A percentile compares a stretch with the other conserved stretches of the same genome.
These are phyloP conservation scores for Candida vartiovaarae DNA, from an alignment of 805 yeast genomes.

Conservation along the genomic window DNA sequence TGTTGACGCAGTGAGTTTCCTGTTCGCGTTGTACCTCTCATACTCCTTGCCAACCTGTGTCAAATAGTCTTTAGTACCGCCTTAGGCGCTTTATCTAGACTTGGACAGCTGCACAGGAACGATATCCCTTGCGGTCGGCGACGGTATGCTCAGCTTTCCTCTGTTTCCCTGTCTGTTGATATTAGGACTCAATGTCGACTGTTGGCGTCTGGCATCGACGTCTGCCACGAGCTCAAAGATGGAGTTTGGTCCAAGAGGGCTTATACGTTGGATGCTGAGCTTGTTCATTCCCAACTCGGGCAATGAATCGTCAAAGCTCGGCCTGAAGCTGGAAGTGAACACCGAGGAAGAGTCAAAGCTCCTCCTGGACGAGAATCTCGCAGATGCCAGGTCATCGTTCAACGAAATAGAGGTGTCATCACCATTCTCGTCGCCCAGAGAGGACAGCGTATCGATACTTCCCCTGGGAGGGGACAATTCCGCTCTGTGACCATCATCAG, in stretches of 20 bases:
- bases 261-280: slow-evolving; percentile 31
- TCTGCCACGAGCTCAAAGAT: slow-evolving; percentile 69
- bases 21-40: slow-evolving; percentile 35
- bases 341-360: slow-evolving; percentile 27
- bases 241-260: slow-evolving; percentile 68
- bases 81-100: slow-evolving; percentile 37
- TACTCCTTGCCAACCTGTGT: slow-evolving; percentile 37
- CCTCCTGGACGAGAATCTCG: slow-evolving; percentile 16
- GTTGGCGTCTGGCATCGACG: slow-evolving; percentile 37
- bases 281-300: slow-evolving; percentile 34
- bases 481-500: slow-evolving; percentile 1
- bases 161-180: slow-evolving; percentile 21
- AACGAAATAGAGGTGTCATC: slow-evolving; percentile 20
- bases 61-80: slow-evolving; percentile 38
- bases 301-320: slow-evolving; percentile 29
- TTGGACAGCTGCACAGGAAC: slow-evolving; percentile 69
- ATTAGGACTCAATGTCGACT: slow-evolving; percentile 20
- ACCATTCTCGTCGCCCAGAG: slow-evolving; percentile 6
- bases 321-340: slow-evolving; percentile 23
- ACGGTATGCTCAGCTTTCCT: slow-evolving; percentile 41
- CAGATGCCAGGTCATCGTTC: slow-evolving; percentile 28
- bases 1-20: slow-evolving; percentile 33
- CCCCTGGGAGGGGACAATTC: slow-evolving; percentile 1
- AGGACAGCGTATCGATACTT: slow-evolving; percentile 8
- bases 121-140: slow-evolving; percentile 78